phyloP scores from a whole-genome alignment of 148 eudicot species.

The Fagopyrum homotropicum region DNA sequence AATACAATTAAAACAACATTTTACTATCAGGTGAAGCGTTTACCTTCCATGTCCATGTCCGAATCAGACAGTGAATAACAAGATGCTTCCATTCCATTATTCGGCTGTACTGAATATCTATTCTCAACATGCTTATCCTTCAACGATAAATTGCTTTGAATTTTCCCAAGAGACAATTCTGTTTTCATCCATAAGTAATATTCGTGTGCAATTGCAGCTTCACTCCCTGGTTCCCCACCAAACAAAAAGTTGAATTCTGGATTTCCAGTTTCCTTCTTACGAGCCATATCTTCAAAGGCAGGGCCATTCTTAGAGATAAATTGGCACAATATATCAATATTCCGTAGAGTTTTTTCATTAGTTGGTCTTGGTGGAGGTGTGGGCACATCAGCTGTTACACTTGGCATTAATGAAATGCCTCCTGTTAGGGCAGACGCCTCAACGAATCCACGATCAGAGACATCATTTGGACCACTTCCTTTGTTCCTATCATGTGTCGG shows the following conservation, averaged over 20 bases:
- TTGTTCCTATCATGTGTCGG: neutral
- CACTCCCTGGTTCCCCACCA: conserved; percentile 66
- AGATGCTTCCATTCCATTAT: conserved; percentile 18
- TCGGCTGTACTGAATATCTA: conserved; percentile 17
- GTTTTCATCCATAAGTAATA: conserved; percentile 62
- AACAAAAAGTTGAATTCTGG: conserved; percentile 53
- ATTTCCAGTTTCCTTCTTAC: conserved; percentile 50
- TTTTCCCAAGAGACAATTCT: conserved; percentile 30
- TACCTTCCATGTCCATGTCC: conserved; percentile 98
- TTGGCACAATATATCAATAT: conserved; percentile 48
- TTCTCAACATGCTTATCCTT: conserved; percentile 20
- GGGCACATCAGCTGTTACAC: conserved; percentile 25
- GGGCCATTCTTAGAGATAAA: conserved; percentile 55
- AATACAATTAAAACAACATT: neutral
- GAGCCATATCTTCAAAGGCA: conserved; percentile 44
- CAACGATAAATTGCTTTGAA: conserved; percentile 16
- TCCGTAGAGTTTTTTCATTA: conserved; percentile 38
- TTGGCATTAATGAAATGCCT: conserved; percentile 14
- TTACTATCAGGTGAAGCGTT: conserved; percentile 19
- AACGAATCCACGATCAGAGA: conserved; percentile 6
- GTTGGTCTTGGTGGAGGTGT: conserved; percentile 47
- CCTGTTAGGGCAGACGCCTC: conserved; percentile 13
- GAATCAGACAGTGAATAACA: conserved; percentile 68
- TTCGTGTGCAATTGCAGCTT: conserved; percentile 46
- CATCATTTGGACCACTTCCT: neutral